phyloP scores from a whole-genome alignment of 1,284 basidiomycete genomes.

The Blastosporella zonata region DNA sequence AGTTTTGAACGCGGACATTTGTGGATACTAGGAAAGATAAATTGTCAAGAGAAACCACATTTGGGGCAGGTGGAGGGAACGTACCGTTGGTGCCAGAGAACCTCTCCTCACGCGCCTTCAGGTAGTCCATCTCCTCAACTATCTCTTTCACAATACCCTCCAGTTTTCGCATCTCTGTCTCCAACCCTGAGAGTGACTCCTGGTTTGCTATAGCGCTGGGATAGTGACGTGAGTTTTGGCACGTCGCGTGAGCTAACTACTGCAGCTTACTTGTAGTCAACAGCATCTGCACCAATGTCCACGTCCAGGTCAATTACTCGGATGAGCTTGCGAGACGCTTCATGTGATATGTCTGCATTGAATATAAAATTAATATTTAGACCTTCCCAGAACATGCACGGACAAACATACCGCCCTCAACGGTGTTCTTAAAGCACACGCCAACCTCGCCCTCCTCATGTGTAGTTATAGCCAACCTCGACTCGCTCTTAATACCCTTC shows the following conservation, averaged over 20 bases:
- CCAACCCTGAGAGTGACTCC: slow-evolving; percentile 92
- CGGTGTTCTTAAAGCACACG: slow-evolving; percentile 86
- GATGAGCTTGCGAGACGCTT: slow-evolving; percentile 46
- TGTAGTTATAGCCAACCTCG: slow-evolving; percentile 90
- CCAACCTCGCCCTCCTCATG: slow-evolving; percentile 94
- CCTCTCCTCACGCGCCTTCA: slow-evolving; percentile 84
- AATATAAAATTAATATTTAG: background rate
- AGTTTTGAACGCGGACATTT: slow-evolving; percentile 87
- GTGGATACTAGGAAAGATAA: slow-evolving; percentile 75
- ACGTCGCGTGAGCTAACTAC: background rate
- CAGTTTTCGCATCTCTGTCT: slow-evolving; percentile 97
- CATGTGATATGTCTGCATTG: slow-evolving; percentile 40
- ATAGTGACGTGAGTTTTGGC: slow-evolving; percentile 5
- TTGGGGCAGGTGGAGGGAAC: slow-evolving; percentile 29
- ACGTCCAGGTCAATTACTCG: slow-evolving; percentile 90
- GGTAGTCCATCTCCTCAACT: slow-evolving; percentile 90
- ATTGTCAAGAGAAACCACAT: slow-evolving; percentile 7
- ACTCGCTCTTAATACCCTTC: slow-evolving; percentile 85
- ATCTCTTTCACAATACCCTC: slow-evolving; percentile 95
- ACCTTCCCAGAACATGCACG: background rate
- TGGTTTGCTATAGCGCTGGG: slow-evolving; percentile 95
- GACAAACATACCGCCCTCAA: slow-evolving; percentile 62
- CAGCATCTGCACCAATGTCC: slow-evolving; percentile 97
- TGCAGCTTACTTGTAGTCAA: slow-evolving; percentile 91
- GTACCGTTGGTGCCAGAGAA: slow-evolving; percentile 92